phyloP scores from a whole-genome alignment of 371 early-diverging fungal species.

The Entomophthora muscae region DNA sequence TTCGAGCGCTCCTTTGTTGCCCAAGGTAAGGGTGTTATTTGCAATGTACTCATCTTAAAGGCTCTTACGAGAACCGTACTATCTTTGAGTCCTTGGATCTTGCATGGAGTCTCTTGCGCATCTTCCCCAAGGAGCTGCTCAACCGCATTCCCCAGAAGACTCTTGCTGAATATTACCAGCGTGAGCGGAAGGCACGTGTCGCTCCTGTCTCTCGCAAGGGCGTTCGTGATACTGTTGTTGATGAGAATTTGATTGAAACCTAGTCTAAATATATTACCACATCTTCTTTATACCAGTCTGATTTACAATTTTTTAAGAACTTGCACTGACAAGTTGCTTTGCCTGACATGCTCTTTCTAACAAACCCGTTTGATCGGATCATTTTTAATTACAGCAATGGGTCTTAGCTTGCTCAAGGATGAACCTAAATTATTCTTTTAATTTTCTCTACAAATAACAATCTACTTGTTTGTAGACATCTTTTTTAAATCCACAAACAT shows the following conservation, averaged over 20 bases:
- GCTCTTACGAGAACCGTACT: conserved; percentile 84
- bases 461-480: too few relatives aligned
- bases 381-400: too few relatives aligned
- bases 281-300: neutral
- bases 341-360: too few relatives aligned
- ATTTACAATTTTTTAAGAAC: too few relatives aligned
- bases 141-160: conserved; percentile 98
- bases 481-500: too few relatives aligned
- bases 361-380: too few relatives aligned
- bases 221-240: conserved; percentile 4
- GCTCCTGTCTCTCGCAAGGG: conserved; percentile 6
- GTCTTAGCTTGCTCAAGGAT: too few relatives aligned
- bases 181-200: conserved; percentile 33
- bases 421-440: too few relatives aligned
- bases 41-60: conserved; percentile 16
- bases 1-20: conserved; percentile 97
- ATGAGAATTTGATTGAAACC: conserved; percentile 5
- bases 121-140: conserved; percentile 99
- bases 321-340: too few relatives aligned
- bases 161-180: conserved; percentile 88
- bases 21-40: conserved; percentile 46
- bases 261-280: neutral
- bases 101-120: conserved; percentile 97
- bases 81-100: conserved; percentile 96
- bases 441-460: too few relatives aligned